Conservation (phyloP, 257 asterid genomes). For the Scutellaria barbata region DNA sequence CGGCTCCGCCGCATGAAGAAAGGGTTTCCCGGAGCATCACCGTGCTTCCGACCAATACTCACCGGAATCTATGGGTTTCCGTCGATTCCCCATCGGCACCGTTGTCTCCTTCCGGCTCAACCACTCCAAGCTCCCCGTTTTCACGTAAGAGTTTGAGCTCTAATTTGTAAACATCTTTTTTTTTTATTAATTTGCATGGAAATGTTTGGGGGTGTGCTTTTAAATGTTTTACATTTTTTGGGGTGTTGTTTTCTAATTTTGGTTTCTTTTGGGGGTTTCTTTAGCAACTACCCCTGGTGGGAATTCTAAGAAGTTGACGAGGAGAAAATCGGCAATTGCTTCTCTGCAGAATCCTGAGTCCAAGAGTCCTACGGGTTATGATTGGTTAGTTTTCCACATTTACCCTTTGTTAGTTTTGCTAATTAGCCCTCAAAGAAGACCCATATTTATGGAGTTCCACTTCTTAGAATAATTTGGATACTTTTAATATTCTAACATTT, state of each 20-base stretch:
- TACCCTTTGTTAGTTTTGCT: neutral
- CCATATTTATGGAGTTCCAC: neutral
- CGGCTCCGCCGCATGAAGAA: conserved; percentile 34
- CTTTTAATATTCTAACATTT: neutral
- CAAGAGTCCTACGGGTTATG: conserved; percentile 55
- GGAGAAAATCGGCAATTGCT: conserved; percentile 47
- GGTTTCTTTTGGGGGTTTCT: neutral
- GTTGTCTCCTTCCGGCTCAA: conserved; percentile 57
- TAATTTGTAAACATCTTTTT: neutral
- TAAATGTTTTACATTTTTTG: neutral
- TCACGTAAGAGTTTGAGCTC: conserved; percentile 52
- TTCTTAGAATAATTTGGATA: too few species aligned
- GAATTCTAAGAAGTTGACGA: conserved; percentile 49
- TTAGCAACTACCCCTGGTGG: conserved; percentile 59
- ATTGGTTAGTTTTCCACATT: conserved; percentile 49
- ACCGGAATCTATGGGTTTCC: conserved; percentile 36
- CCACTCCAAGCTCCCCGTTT: conserved; percentile 58
- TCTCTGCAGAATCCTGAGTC: conserved; percentile 33
- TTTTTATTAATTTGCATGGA: conserved; percentile 10
- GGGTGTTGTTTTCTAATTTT: conserved; percentile 23
- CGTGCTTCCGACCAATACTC: conserved; percentile 39
- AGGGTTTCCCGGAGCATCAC: conserved; percentile 53
- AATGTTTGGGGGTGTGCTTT: neutral
- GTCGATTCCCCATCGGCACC: conserved; percentile 43
- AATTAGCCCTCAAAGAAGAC: conserved; percentile 27